Base-by-base conservation (phyloP, 371 early-diverging fungal species). In the Mortierella sp. region DNA sequence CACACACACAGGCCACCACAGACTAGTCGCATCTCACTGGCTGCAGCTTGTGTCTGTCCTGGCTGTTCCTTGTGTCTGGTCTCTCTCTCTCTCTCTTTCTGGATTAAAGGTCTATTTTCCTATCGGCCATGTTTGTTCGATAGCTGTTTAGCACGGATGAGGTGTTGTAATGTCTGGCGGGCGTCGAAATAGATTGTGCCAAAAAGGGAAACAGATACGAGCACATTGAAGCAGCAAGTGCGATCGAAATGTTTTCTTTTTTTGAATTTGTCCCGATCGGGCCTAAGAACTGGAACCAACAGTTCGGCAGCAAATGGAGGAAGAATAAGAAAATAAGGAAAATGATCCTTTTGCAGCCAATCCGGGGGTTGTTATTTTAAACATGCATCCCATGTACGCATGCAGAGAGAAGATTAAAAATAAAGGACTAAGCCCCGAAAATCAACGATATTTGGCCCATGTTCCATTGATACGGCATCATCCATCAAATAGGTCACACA, bases 1-100 rank as follows among this genome's bases (percentile, higher is more conserved):
- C 58, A 11, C 63, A 63, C 65, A 63, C 65, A 65, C 65, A 65
- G 65, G 65, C 38, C 65, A 65, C 34, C 50, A 16, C 50, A 14
- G 16, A 14, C 19, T 21, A 38, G 21, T 21, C 21, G 38, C 19
- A 38, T 8, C 9, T 65, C 1, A 65, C 19, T 38, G 68, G 68
- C 68, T 38, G 38, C 24, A 63, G 63, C 28, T 2, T 31, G 60
- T 63, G 19, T 24, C 9, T 55, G 55, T 55, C 55, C 50, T 50
- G 50, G 3, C 31, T 31, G 13, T 38, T 38, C 42, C 5, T 38
- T 38, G 42, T 38, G 42, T 38, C 42, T 38, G 42, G 1, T 38
- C 42, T 38, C 42, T 38, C 42, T 38, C 42, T 38, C 42, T 38
- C 42, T 31, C 16, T 19, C 34, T 21, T 9, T 16, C 11, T 63